Evolutionary conservation across 495 filamentous ascomycete species (phyloP).

Genomic region (Astrothelium subdiscretum): DNA sequence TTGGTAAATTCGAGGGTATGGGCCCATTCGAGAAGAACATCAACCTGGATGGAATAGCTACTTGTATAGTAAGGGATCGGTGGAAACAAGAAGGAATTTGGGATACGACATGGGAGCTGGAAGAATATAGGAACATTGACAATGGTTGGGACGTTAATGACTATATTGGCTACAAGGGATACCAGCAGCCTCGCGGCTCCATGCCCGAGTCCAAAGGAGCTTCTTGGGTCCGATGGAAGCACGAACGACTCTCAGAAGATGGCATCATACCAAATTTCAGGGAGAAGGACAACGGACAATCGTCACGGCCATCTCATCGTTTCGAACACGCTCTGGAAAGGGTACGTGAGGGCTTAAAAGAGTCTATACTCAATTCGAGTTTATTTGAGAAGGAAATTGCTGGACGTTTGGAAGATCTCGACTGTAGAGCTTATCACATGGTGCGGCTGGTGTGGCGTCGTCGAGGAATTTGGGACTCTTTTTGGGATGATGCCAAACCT

Average conservation of each 20-base stretch:
- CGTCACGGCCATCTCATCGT: neutral
- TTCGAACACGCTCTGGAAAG: neutral
- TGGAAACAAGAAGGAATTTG: neutral
- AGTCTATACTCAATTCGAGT: neutral
- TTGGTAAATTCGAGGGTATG: neutral
- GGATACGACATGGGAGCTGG: neutral
- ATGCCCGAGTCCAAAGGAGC: neutral
- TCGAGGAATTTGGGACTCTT: conserved; percentile 1
- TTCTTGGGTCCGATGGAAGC: neutral
- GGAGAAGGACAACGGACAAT: neutral
- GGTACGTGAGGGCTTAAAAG: neutral
- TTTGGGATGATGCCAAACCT: neutral
- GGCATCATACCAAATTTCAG: neutral
- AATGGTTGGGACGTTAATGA: neutral
- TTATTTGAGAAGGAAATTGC: neutral
- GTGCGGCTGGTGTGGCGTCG: neutral
- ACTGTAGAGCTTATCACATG: neutral
- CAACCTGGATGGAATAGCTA: neutral
- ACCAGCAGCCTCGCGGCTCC: neutral
- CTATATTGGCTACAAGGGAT: neutral
- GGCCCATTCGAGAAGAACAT: neutral
- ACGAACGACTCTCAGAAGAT: neutral
- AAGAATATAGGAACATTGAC: neutral
- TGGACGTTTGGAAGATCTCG: neutral
- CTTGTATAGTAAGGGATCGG: neutral